Evolutionary conservation across 768 basidiomycete species (phyloP), one percentile per base, ranked within the genome.

Genomic region (Suillus lakei): DNA sequence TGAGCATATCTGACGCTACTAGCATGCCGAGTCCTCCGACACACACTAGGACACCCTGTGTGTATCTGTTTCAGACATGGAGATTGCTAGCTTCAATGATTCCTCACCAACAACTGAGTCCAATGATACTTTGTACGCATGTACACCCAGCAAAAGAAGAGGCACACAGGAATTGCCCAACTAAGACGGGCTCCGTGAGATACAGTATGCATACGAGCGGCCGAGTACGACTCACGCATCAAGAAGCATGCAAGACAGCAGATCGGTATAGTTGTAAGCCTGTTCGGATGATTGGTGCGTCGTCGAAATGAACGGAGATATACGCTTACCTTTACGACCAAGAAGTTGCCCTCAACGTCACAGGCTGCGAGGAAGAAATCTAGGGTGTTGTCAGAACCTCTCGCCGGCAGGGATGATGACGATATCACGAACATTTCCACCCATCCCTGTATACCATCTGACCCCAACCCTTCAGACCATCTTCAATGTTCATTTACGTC

Each of bases 231-330:
- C 88, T 66, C 74, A 92, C 87, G 93, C 92, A 72, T 95, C 93
- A 55, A 96, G 88, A n/a, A 96, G 85, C 92, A 95, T 95, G 76
- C 92, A 93, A 1, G 94, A 95, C 54, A 96, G 80, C 4, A 96
- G 79, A 69, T 92, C 92, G 39, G 94, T 95, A 80, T 91, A 95
- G 79, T 93, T 84, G 73, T 91, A 95, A 21, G 93, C 92, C 87
- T 90, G 62, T 26, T 39, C 13, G 54, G 41, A 32, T 10, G 5
- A 8, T 23, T 32, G 26, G 30, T 34, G 30, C 44, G 26, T 54
- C 39, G 12, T 30, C 4, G 44, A 56, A 58, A 39, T 28, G 39
- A 21, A 16, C 32, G 26, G 46, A 46, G 36, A 38, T 55, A 38
- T 18, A 0, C 32, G 23, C 73, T 43, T 65, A 87, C 89, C 76